These are phyloP conservation scores for Melanogaster broomeanus DNA, from an alignment of 768 basidiomycete genomes.

Conservation along the genomic window DNA sequence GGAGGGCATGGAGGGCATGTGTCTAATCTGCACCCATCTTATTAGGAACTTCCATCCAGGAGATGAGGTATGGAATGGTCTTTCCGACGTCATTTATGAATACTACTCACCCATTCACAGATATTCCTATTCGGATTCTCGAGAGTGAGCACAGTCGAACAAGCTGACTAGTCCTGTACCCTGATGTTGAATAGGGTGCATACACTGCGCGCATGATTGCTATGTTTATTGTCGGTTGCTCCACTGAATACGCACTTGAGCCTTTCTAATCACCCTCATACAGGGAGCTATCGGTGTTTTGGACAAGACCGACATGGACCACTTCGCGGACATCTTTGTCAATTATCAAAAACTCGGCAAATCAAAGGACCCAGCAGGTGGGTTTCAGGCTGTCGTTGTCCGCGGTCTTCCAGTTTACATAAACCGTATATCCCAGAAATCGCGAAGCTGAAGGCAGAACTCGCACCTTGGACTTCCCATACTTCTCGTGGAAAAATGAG, in stretches of 20 bases:
- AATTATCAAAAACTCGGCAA: slow-evolving; percentile 64
- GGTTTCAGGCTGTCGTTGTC: neutral
- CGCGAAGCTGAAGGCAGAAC: slow-evolving; percentile 39
- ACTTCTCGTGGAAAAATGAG: slow-evolving; percentile 55
- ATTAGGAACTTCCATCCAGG: slow-evolving; percentile 68
- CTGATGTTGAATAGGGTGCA: slow-evolving; percentile 52
- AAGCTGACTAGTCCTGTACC: neutral
- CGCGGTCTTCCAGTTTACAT: neutral
- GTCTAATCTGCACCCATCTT: neutral
- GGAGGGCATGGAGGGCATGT: neutral
- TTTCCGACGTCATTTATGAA: neutral
- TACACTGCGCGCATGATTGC: slow-evolving; percentile 78
- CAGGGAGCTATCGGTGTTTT: slow-evolving; percentile 75
- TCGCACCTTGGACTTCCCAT: slow-evolving; percentile 56
- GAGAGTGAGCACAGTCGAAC: slow-evolving; percentile 42
- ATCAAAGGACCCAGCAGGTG: slow-evolving; percentile 47
- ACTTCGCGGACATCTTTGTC: slow-evolving; percentile 65
- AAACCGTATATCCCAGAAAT: slow-evolving; percentile 33
- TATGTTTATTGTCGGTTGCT: slow-evolving; percentile 57
- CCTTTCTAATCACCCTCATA: slow-evolving; percentile 1
- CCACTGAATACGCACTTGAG: neutral
- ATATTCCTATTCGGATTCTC: slow-evolving; percentile 82
- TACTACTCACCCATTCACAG: slow-evolving; percentile 35
- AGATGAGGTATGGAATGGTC: slow-evolving; percentile 56
- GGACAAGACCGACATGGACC: slow-evolving; percentile 70